Conservation (phyloP, 306 rosid species). For the Quercus robur region DNA sequence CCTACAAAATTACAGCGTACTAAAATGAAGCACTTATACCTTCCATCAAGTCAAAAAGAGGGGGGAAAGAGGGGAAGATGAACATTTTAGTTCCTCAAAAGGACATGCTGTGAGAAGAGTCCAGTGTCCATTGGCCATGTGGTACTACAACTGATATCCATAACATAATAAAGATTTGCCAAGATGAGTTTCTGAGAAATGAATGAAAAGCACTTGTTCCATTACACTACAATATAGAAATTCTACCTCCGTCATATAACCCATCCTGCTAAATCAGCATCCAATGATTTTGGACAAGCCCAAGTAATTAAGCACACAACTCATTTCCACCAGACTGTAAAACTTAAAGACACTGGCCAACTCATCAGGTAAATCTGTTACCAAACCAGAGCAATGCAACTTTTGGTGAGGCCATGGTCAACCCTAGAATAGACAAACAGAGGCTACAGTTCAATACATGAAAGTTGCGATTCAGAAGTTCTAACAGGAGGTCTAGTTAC, state of each 20-base stretch:
- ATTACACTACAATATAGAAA: neutral
- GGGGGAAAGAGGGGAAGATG: neutral
- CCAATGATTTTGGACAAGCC: neutral
- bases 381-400: neutral
- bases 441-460: neutral
- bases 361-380: neutral
- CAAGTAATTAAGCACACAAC: neutral
- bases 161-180: neutral
- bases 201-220: neutral
- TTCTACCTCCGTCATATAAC: neutral
- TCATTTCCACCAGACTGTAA: neutral
- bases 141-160: neutral
- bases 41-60: neutral
- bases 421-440: neutral
- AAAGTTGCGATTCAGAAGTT: neutral
- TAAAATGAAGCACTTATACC: neutral
- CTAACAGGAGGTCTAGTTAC: neutral
- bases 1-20: slow-evolving; percentile 39
- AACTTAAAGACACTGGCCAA: neutral
- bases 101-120: neutral
- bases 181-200: neutral
- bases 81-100: neutral
- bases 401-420: neutral
- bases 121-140: neutral
- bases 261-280: neutral